phyloP scores from a whole-genome alignment of 441 rosid species.

The Raphanus hybrid region DNA sequence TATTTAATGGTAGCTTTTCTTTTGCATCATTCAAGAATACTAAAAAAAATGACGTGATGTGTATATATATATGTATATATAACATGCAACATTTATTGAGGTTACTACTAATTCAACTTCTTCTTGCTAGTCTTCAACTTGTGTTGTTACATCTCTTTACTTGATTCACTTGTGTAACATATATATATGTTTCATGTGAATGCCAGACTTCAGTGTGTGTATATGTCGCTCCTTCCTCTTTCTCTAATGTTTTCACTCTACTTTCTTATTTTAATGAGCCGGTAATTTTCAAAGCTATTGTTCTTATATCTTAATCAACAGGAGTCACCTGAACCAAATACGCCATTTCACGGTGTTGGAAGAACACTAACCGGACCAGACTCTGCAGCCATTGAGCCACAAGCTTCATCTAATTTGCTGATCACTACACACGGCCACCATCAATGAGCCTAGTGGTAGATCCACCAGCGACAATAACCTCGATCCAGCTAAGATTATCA shows the following conservation, averaged over 20 bases:
- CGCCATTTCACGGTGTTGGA: conserved; percentile 41
- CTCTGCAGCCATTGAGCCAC: conserved; percentile 25
- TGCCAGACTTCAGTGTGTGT: no score
- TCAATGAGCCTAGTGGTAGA: conserved; percentile 19
- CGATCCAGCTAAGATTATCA: no score
- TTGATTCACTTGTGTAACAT: not conserved
- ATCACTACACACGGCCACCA: no score
- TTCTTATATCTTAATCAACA: no score
- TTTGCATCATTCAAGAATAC: not conserved
- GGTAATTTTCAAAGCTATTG: not conserved
- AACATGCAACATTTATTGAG: conserved; percentile 52
- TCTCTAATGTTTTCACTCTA: not conserved
- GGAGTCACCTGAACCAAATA: no score
- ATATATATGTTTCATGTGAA: no score
- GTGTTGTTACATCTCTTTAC: conserved; percentile 8
- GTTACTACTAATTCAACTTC: conserved; percentile 32
- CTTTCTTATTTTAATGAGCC: not conserved
- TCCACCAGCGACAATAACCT: no score
- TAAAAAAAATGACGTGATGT: conserved; percentile 35
- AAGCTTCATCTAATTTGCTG: conserved; percentile 3
- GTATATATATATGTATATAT: conserved; percentile 52
- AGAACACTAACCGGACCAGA: conserved; percentile 42
- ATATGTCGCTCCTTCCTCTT: not conserved
- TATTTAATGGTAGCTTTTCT: not conserved
- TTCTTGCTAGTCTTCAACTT: not conserved